These are phyloP conservation scores for Colletotrichum sp. DNA, from an alignment of 2,329 filamentous ascomycete genomes.

Conservation along the genomic window DNA sequence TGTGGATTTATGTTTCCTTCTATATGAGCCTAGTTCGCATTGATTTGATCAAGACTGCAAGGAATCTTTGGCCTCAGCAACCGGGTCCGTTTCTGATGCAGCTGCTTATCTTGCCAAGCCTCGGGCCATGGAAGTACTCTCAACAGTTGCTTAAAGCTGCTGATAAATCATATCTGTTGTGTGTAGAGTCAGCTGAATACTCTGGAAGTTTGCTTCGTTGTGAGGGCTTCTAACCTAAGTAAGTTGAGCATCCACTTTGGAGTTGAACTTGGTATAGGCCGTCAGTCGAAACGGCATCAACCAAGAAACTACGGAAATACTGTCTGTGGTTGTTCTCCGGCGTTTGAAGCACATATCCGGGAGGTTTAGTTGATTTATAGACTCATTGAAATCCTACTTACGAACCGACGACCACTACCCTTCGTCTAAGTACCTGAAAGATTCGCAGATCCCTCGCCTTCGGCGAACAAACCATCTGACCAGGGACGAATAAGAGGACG, in stretches of 20 bases:
- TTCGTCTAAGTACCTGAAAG: fast-evolving
- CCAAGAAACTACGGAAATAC: fast-evolving
- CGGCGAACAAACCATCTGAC: fast-evolving
- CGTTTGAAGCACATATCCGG: neutral
- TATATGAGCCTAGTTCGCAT: too few relatives aligned
- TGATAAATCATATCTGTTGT: fast-evolving
- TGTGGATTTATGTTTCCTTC: too few relatives aligned
- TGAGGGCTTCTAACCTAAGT: neutral
- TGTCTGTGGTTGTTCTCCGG: neutral
- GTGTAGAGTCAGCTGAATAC: neutral
- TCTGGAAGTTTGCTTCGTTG: fast-evolving
- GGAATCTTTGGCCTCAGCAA: too few relatives aligned
- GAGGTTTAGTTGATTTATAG: neutral
- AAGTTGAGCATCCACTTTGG: neutral
- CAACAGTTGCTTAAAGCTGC: neutral
- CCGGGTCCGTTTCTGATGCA: neutral
- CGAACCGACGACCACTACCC: fast-evolving
- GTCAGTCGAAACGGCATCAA: neutral
- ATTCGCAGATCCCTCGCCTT: neutral
- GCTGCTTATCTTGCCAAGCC: neutral
- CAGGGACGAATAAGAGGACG: neutral
- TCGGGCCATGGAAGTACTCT: neutral
- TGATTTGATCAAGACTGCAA: neutral
- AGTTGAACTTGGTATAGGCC: neutral
- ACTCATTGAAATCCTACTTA: neutral